Conservation (phyloP, 2,329 filamentous ascomycete genomes). For the Apiospora phragmitis region DNA sequence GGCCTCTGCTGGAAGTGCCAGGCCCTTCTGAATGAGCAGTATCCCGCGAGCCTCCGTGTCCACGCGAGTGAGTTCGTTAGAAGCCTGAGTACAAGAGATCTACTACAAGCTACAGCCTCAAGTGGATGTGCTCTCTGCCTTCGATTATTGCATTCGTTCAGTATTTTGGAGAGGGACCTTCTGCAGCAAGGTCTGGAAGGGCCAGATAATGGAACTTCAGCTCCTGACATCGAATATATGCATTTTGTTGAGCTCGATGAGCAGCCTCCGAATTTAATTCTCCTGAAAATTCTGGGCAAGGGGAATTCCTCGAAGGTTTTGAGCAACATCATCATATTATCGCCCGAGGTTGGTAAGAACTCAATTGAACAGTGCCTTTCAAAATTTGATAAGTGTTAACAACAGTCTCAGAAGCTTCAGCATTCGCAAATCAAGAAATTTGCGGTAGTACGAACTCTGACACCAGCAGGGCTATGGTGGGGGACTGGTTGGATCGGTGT, state of each 20-base stretch:
- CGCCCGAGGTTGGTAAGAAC: not conserved
- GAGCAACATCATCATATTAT: not conserved
- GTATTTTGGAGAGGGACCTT: not conserved
- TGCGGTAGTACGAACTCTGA: not conserved
- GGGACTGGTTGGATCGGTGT: not conserved
- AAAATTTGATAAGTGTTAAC: too few species aligned
- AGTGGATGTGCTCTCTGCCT: not conserved
- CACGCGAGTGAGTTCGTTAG: accelerated
- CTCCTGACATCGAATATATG: not conserved
- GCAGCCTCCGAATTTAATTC: not conserved
- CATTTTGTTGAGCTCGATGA: not conserved
- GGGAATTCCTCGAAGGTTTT: too few species aligned
- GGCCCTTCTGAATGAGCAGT: not conserved
- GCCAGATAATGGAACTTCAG: not conserved
- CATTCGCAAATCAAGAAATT: not conserved
- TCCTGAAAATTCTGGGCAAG: not conserved
- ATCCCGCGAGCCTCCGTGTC: not conserved
- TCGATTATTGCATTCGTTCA: not conserved
- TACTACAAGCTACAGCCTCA: not conserved
- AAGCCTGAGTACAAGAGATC: not conserved
- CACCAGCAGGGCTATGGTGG: not conserved
- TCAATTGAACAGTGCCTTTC: not conserved
- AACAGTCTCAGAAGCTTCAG: not conserved
- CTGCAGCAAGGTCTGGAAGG: not conserved
- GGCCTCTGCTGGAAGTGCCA: not conserved